Evolutionary conservation across 805 yeast species (phyloP).

Genomic region (Zygosaccharomyces lentus): DNA sequence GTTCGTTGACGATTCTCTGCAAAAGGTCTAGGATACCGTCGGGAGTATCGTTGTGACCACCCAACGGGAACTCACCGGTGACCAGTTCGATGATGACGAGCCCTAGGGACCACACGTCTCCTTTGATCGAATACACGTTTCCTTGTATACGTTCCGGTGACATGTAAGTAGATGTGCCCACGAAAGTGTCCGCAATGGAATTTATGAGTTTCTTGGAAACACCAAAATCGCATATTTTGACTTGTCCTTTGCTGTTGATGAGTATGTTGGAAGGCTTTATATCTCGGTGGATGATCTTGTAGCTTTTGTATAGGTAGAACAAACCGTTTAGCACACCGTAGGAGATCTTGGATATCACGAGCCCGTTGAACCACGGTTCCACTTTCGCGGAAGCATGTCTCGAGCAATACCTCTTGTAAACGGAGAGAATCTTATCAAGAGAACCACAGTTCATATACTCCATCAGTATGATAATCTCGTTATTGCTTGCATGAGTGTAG

Average conservation of each 20-base stretch:
- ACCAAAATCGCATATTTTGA: slow-evolving; percentile 95
- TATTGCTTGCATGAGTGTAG: slow-evolving; percentile 45
- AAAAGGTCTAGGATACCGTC: slow-evolving; percentile 85
- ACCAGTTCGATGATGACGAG: slow-evolving; percentile 85
- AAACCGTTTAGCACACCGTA: slow-evolving; percentile 76
- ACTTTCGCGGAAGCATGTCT: slow-evolving; percentile 11
- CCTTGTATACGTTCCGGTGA: slow-evolving; percentile 98
- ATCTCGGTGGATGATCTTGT: slow-evolving; percentile 90
- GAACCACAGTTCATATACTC: slow-evolving; percentile 96
- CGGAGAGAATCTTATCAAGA: slow-evolving; percentile 66
- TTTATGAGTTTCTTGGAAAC: slow-evolving; percentile 88
- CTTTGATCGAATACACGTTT: slow-evolving; percentile 84
- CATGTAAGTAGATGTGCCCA: slow-evolving; percentile 97
- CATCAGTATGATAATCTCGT: slow-evolving; percentile 86
- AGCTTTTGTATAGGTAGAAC: slow-evolving; percentile 72
- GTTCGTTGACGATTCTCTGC: slow-evolving; percentile 91
- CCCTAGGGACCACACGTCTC: slow-evolving; percentile 97
- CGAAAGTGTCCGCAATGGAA: slow-evolving; percentile 95
- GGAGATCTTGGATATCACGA: slow-evolving; percentile 67
- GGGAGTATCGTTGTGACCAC: slow-evolving; percentile 58
- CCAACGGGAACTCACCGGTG: slow-evolving; percentile 74
- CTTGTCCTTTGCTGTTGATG: slow-evolving; percentile 78
- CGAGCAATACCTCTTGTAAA: slow-evolving; percentile 49
- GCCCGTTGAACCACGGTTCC: slow-evolving; percentile 40
- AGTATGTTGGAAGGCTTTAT: slow-evolving; percentile 93